phyloP scores from a whole-genome alignment of 805 yeast species.

The Starmerella apicola region DNA sequence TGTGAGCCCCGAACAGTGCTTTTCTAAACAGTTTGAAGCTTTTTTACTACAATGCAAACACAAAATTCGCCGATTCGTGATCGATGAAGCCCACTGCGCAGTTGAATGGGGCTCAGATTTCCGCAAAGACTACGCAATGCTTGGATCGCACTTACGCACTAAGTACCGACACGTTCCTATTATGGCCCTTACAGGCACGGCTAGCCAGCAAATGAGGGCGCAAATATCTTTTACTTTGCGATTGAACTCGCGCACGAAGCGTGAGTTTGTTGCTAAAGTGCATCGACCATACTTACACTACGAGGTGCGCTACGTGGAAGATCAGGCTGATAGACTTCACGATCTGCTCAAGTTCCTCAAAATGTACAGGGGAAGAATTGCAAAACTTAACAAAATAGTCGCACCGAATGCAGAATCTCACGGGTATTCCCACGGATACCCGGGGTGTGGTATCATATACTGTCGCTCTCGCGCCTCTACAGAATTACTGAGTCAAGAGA shows the following conservation, averaged over 20 bases:
- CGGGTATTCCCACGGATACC: constrained; percentile 5
- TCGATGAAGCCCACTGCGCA: constrained; percentile 97
- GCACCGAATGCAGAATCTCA: not conserved
- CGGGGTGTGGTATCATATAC: constrained; percentile 64
- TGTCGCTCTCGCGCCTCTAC: constrained; percentile 85
- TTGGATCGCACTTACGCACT: constrained; percentile 51
- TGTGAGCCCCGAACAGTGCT: constrained; percentile 70
- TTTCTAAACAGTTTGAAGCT: constrained; percentile 48
- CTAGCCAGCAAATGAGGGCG: constrained; percentile 36
- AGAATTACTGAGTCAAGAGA: constrained; percentile 54
- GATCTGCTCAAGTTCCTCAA: constrained; percentile 19
- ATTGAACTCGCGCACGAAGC: constrained; percentile 36
- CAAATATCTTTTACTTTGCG: constrained; percentile 66
- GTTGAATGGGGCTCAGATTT: constrained; percentile 98
- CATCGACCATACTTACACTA: constrained; percentile 77
- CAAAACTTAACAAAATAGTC: not conserved
- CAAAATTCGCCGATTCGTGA: constrained; percentile 60
- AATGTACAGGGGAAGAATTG: constrained; percentile 17
- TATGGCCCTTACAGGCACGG: constrained; percentile 96
- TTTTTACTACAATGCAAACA: constrained; percentile 46
- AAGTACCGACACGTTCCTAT: constrained; percentile 58
- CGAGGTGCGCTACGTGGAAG: constrained; percentile 53
- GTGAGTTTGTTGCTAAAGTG: constrained; percentile 68
- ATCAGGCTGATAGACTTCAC: constrained; percentile 14
- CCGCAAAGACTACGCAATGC: constrained; percentile 81